These are phyloP conservation scores for Apophysomyces variabilis DNA, from an alignment of 371 early-diverging fungal genomes.

Conservation along the genomic window DNA sequence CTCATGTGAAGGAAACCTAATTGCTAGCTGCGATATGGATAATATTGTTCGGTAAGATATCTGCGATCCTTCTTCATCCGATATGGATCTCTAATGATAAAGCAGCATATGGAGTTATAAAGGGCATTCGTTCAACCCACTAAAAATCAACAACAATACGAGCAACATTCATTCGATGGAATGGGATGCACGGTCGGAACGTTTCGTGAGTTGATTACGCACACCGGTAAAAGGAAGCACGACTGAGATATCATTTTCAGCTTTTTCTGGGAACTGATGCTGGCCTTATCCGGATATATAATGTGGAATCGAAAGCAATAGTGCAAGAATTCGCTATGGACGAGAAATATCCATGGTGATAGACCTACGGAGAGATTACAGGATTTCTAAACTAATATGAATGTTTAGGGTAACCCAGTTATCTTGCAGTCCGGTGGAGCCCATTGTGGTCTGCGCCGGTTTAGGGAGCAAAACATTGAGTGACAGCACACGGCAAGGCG, in stretches of 20 bases:
- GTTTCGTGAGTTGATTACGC: constrained; percentile 37
- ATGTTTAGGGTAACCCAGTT: constrained; percentile 53
- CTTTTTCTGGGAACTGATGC: constrained; percentile 64
- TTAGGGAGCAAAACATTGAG: constrained; percentile 36
- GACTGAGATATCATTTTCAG: constrained; percentile 23
- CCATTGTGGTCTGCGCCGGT: constrained; percentile 58
- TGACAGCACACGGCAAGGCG: constrained; percentile 35
- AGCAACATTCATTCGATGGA: constrained; percentile 60
- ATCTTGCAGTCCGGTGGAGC: constrained; percentile 64
- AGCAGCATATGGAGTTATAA: constrained; percentile 57
- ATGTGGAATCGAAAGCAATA: constrained; percentile 59
- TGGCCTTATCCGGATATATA: constrained; percentile 60
- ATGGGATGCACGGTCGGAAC: constrained; percentile 67
- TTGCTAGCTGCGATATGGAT: constrained; percentile 72
- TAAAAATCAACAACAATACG: constrained; percentile 53
- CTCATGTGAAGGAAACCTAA: constrained; percentile 61
- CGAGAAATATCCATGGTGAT: constrained; percentile 56
- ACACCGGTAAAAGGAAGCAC: not conserved
- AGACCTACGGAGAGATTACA: not conserved
- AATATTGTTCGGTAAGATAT: constrained; percentile 58
- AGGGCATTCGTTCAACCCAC: constrained; percentile 50
- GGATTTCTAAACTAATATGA: not conserved
- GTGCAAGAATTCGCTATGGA: constrained; percentile 65
- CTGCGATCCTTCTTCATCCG: not conserved
- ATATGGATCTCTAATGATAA: not conserved